Conservation (phyloP, 2,329 filamentous ascomycete genomes). For the Aspergillus uvarum region DNA sequence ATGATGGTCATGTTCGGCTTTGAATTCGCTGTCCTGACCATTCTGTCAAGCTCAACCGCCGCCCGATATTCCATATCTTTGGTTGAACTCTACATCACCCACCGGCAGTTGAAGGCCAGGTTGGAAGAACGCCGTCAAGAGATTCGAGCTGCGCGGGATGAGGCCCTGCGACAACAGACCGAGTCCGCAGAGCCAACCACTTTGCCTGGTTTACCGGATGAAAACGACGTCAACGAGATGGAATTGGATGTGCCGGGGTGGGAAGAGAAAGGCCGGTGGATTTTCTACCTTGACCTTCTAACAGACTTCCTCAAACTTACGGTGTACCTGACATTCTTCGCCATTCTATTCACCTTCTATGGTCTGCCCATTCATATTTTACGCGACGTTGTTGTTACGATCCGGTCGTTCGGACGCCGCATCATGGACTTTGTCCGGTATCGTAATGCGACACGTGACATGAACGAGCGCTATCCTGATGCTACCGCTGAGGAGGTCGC, state of each 20-base stretch:
- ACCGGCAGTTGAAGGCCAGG: constrained; percentile 69
- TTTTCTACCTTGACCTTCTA: constrained; percentile 81
- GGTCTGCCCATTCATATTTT: constrained; percentile 96
- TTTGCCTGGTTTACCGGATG: constrained; percentile 54
- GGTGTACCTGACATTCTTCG: constrained; percentile 89
- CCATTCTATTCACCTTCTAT: constrained; percentile 89
- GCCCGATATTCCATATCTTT: constrained; percentile 77
- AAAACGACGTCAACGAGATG: constrained; percentile 83
- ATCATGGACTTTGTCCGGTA: constrained; percentile 88
- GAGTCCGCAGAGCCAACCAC: constrained; percentile 39
- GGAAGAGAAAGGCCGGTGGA: constrained; percentile 92
- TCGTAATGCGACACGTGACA: constrained; percentile 85
- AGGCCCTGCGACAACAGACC: constrained; percentile 43
- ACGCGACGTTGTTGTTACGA: constrained; percentile 90
- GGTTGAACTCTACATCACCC: constrained; percentile 72
- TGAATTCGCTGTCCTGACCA: constrained; percentile 84
- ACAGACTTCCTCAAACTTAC: constrained; percentile 88
- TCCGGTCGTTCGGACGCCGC: constrained; percentile 84
- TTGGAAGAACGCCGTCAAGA: constrained; percentile 68
- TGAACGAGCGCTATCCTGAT: constrained; percentile 87
- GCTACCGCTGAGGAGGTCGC: constrained; percentile 82
- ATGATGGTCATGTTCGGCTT: constrained; percentile 99
- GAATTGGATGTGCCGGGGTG: constrained; percentile 94
- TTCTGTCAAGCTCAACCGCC: constrained; percentile 76
- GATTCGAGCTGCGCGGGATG: constrained; percentile 56